phyloP scores from a whole-genome alignment of 129 eudicot species.

The Saussurea involucrata region DNA sequence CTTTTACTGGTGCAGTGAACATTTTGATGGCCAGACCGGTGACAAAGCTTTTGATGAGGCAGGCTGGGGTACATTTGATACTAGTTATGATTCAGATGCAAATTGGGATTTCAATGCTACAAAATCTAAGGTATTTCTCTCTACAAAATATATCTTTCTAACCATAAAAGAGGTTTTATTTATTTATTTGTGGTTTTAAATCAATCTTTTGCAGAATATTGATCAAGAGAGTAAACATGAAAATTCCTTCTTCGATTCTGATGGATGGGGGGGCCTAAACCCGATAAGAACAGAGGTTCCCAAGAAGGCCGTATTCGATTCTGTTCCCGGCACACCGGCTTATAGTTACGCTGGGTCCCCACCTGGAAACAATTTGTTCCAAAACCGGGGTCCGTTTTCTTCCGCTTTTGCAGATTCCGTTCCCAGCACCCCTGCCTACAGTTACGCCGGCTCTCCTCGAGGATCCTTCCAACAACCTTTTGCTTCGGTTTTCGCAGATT shows the following conservation, averaged over 20 bases:
- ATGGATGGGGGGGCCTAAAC: slow-evolving; percentile 57
- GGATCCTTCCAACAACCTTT: slow-evolving; percentile 39
- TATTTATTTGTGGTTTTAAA: background rate
- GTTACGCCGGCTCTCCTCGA: slow-evolving; percentile 41
- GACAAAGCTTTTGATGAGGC: slow-evolving; percentile 61
- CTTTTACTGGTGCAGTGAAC: slow-evolving; percentile 51
- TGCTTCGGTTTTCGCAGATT: slow-evolving; percentile 50
- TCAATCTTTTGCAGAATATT: slow-evolving; percentile 34
- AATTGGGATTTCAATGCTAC: slow-evolving; percentile 53
- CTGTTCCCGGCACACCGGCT: slow-evolving; percentile 78
- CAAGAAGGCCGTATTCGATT: slow-evolving; percentile 56
- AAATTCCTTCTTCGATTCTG: slow-evolving; percentile 53
- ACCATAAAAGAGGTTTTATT: background rate
- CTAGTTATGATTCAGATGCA: slow-evolving; percentile 59
- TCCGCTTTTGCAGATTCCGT: slow-evolving; percentile 77
- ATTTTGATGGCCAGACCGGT: slow-evolving; percentile 47
- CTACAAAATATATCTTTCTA: background rate
- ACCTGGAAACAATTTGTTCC: slow-evolving; percentile 44
- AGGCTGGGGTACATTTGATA: slow-evolving; percentile 66
- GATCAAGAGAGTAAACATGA: slow-evolving; percentile 37
- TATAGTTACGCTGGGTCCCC: slow-evolving; percentile 41
- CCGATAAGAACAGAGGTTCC: slow-evolving; percentile 58
- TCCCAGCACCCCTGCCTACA: slow-evolving; percentile 74
- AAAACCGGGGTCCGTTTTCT: slow-evolving; percentile 47
- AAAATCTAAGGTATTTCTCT: slow-evolving; percentile 40